Evolutionary conservation across 176 grass and related monocot species (phyloP).

Genomic region (Thinopyrum elongatum): DNA sequence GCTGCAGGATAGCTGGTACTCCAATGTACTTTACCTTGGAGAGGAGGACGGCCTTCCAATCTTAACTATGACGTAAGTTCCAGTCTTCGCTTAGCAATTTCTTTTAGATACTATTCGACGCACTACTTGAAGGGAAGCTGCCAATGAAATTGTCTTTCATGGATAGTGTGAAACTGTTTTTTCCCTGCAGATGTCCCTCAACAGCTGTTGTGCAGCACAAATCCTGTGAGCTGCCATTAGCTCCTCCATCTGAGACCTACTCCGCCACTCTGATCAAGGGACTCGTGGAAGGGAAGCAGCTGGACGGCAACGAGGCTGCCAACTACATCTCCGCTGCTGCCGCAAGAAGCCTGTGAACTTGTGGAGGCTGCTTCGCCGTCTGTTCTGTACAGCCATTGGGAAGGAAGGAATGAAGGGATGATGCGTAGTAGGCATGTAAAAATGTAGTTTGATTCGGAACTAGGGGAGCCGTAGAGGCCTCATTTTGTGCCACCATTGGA

Average conservation of each 20-base stretch:
- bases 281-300: slow-evolving; percentile 72
- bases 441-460: neutral
- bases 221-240: slow-evolving; percentile 51
- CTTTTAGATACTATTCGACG: neutral
- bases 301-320: slow-evolving; percentile 48
- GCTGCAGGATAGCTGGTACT: slow-evolving; percentile 81
- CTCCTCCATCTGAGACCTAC: slow-evolving; percentile 58
- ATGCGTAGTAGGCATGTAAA: neutral
- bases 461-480: neutral
- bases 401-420: neutral
- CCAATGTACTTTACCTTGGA: slow-evolving; percentile 81
- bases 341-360: slow-evolving; percentile 39
- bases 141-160: neutral
- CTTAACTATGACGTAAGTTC: slow-evolving; percentile 77
- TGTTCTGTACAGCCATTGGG: slow-evolving; percentile 32
- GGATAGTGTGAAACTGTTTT: neutral
- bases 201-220: slow-evolving; percentile 60
- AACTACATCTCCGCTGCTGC: slow-evolving; percentile 58
- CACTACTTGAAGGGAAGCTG: neutral
- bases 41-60: slow-evolving; percentile 81
- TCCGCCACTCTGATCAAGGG: slow-evolving; percentile 63
- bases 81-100: neutral
- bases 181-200: slow-evolving; percentile 50
- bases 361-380: neutral
- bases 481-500: neutral